A percentile compares a stretch with the other conserved stretches of the same genome.
Evolutionary conservation across 2,329 filamentous ascomycete species (phyloP).

Genomic region (Berkeleyomyces basicola): DNA sequence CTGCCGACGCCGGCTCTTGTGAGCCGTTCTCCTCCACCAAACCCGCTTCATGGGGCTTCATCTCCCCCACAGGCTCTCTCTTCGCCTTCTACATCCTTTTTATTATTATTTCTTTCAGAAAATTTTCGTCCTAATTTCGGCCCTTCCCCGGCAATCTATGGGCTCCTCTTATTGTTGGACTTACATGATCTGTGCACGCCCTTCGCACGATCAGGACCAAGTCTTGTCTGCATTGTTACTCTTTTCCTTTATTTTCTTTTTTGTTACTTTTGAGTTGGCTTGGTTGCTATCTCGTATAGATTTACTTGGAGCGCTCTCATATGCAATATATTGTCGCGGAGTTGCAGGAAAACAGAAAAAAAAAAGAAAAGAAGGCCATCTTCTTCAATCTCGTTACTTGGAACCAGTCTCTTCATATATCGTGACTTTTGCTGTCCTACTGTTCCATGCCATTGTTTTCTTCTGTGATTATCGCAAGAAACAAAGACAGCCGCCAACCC

Average conservation of each 20-base stretch:
- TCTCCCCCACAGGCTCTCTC: neutral
- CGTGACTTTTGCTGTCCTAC: neutral
- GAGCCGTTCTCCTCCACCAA: neutral
- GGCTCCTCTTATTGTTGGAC: neutral
- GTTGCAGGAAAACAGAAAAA: neutral
- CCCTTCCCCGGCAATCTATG: conserved; percentile 1
- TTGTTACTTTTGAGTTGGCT: too few relatives aligned
- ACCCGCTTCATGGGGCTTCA: neutral
- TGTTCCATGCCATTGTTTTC: neutral
- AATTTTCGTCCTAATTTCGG: conserved; percentile 3
- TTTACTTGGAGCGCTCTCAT: neutral
- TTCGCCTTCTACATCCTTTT: neutral
- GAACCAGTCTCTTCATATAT: neutral
- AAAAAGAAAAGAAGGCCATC: neutral
- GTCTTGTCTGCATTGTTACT: neutral
- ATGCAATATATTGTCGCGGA: neutral
- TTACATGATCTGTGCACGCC: conserved; percentile 4
- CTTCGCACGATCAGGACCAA: neutral
- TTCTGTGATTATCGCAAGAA: neutral
- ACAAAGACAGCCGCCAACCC: neutral
- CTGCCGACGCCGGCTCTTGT: neutral
- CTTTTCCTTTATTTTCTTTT: neutral
- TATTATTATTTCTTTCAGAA: neutral
- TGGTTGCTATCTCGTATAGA: neutral
- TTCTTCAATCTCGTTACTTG: neutral